Evolutionary conservation across 139 green algal genomes (phyloP).

Genomic region (Marvania coccoides): DNA sequence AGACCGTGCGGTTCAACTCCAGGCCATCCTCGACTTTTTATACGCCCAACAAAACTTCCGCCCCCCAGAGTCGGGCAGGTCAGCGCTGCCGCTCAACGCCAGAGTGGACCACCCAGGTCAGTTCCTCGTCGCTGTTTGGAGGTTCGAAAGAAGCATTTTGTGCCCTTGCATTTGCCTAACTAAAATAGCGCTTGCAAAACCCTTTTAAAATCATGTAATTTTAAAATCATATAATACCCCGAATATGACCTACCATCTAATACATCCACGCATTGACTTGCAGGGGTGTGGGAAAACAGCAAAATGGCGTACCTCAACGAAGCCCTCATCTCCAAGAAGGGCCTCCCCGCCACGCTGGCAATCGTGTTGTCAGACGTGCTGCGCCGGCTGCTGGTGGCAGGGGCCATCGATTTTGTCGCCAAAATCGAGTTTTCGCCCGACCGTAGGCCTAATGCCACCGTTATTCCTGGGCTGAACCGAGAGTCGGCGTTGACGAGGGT

Average conservation of each 20-base stretch:
- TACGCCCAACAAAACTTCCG: background rate
- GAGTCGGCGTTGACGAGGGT: background rate
- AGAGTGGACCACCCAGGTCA: background rate
- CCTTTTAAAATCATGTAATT: too few species aligned
- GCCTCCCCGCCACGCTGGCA: slow-evolving; percentile 48
- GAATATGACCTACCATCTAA: too few species aligned
- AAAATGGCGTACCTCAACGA: slow-evolving; percentile 55
- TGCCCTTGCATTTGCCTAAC: too few species aligned
- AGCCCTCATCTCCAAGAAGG: slow-evolving; percentile 38
- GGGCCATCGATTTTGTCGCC: slow-evolving; percentile 43
- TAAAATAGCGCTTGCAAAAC: too few species aligned
- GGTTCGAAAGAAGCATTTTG: too few species aligned
- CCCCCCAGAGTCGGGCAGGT: background rate
- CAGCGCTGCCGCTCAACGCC: background rate
- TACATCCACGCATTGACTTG: too few species aligned
- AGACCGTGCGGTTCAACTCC: background rate
- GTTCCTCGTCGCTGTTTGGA: slow-evolving; percentile 7
- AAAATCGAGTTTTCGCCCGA: slow-evolving; percentile 36
- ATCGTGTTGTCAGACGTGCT: slow-evolving; percentile 52
- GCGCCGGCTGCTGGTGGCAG: slow-evolving; percentile 38
- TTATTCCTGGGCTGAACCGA: slow-evolving; percentile 27
- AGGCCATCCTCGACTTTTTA: background rate
- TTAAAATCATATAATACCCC: too few species aligned
- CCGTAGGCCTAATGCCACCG: too few species aligned
- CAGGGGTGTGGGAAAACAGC: slow-evolving; percentile 46